Evolutionary conservation across 1,284 basidiomycete genomes (phyloP), one percentile per base, ranked within the genome.

Genomic region (Ceratobasidium sp.): DNA sequence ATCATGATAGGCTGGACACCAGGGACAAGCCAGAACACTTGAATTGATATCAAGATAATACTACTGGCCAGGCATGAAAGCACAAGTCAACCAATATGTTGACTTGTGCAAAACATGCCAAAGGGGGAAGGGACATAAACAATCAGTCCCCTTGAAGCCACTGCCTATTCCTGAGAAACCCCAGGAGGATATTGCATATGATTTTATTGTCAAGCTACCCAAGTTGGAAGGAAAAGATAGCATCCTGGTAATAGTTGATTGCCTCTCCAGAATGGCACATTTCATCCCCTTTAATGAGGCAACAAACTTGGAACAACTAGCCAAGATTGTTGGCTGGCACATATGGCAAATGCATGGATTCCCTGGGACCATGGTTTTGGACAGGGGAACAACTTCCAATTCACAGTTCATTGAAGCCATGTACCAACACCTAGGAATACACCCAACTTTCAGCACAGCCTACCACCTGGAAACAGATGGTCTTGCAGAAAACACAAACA

Each of bases 221-320:
- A n/a, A n/a, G n/a, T n/a, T n/a, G n/a, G n/a, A n/a, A n/a, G n/a
- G n/a, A n/a, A n/a, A n/a, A n/a, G n/a, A n/a, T n/a, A n/a, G n/a
- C n/a, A 81, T 84, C 49, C 73, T 80, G 5, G 81, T 84, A 1
- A 72, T 83, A 1, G 78, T 81, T 22, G 77, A 81, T 72, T 70
- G 79, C 0, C 72, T 82, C 17, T 79, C 82, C 17, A 79, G 80
- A 60, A 69, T 72, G 54, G 75, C 77, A 0, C 73, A 78, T 54
- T 81, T 83, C 67, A 79, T 82, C 38, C 77, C 76, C 0, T 42
- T 65, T 17, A 71, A 56, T 1, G 74, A 72, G 62, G 70, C 72
- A 6, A 53, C 55, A 1, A 73, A 70, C n/a, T 29, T 40, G 22
- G 43, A 62, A 31, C 20, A 47, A 38, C 68, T 69, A 42, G 49